Base-by-base conservation (phyloP, 2,329 filamentous ascomycete species). In the Penicillium vulpinum region DNA sequence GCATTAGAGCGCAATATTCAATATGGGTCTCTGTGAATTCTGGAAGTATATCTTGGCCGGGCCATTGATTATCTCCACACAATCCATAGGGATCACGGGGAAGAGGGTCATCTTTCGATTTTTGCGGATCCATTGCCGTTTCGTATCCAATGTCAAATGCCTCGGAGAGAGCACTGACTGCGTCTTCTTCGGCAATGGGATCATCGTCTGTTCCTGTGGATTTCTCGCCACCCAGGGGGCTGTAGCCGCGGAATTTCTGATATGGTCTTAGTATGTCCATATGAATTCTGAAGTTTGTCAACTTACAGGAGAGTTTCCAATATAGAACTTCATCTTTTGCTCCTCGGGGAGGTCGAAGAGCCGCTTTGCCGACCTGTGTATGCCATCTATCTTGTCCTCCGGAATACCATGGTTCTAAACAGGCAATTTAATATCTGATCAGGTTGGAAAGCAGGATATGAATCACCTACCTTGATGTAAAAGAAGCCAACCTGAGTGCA, bases 401-500 rank as follows among this genome's bases (percentile, higher is more conserved):
- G 66, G 43, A 5, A 68, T 65, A 1, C 65, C 66, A 51, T 69
- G 66, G 44, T 67, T 66, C 67, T 68, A 11, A 5, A 16, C 4
- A 6, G 1, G 8, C 15, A 18, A 1, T 2, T 43, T 15, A 44
- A 10, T 21, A 28, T 3, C 11, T 2, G 40, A 18, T 7, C 7
- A 8, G 1, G 13, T 5, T 22, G 10, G 1, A 13, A 1, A 1
- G 8, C 5, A 15, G n/a, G 5, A 13, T 6, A 11, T n/a, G 11
- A 18, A 4, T 18, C n/a, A 4, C 47, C 51, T 57, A 67, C 57
- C 54, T 75, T 68, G 56, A 76, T 65, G 29, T 80, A 79, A 65
- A 82, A 80, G 63, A 80, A 81, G 4, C 79, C 77, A 39, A 77
- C 56, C 63, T 72, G 22, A 67, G 75, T 40, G 74, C 78, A 70